These are phyloP conservation scores for Pythium angustatum DNA, from an alignment of 352 stramenopile genomes.

Conservation along the genomic window DNA sequence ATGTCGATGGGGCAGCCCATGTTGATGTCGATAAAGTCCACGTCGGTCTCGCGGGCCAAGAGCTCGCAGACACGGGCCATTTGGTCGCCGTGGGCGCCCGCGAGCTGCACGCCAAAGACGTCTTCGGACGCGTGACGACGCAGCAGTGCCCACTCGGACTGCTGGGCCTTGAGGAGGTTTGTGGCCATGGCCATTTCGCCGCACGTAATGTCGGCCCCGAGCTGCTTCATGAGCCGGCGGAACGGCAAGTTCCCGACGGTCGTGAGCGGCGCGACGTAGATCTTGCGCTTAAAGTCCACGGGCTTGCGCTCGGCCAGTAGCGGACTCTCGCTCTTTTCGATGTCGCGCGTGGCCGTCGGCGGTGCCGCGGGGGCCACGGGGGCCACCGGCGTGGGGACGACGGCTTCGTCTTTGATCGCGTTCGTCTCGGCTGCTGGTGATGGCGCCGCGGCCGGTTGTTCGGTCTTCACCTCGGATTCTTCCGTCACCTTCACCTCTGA, in stretches of 20 bases:
- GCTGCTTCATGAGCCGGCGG: constrained; percentile 96
- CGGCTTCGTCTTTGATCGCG: too few relatives aligned
- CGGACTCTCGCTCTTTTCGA: constrained; percentile 35
- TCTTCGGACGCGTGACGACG: constrained; percentile 96
- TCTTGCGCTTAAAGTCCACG: constrained; percentile 97
- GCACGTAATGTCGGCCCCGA: constrained; percentile 98
- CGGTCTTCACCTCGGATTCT: background rate
- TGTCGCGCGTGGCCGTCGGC: constrained; percentile 5
- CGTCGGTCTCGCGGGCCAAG: constrained; percentile 89
- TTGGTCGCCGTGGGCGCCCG: constrained; percentile 91
- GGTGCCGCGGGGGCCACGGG: background rate
- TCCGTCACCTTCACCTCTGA: constrained; percentile 1
- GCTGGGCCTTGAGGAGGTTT: constrained; percentile 93
- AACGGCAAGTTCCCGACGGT: constrained; percentile 99
- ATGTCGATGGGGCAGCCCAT: constrained; percentile 99
- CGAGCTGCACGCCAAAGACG: constrained; percentile 98
- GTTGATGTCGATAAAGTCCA: constrained; percentile 99
- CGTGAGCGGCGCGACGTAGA: constrained; percentile 98
- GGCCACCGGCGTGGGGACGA: too few relatives aligned
- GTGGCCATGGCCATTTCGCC: constrained; percentile 98
- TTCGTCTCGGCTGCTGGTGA: too few relatives aligned
- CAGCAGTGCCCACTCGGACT: constrained; percentile 97
- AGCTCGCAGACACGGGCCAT: constrained; percentile 93
- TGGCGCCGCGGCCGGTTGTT: too few relatives aligned
- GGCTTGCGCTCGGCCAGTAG: constrained; percentile 76